These are phyloP conservation scores for Dendrothele bispora DNA, from an alignment of 768 basidiomycete genomes.

Conservation along the genomic window DNA sequence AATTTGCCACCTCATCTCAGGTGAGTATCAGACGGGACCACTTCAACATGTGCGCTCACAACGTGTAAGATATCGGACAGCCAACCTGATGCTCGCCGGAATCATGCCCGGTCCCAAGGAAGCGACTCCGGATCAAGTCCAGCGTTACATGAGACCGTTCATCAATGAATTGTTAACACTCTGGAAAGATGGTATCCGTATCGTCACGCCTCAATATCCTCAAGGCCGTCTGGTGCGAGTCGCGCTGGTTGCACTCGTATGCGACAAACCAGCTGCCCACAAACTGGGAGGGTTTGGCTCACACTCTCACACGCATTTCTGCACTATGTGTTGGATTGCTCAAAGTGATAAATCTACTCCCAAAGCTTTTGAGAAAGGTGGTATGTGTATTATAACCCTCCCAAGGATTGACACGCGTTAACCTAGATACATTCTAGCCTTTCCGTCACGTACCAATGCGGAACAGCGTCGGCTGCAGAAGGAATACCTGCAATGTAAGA, in stretches of 20 bases:
- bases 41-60: background rate
- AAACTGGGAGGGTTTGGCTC: too few species aligned
- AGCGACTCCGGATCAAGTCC: constrained; percentile 16
- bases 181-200: constrained; percentile 18
- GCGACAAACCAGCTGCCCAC: too few species aligned
- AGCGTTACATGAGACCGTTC: constrained; percentile 13
- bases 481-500: background rate
- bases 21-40: constrained; percentile 4
- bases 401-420: too few species aligned
- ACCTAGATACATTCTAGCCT: background rate
- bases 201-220: constrained; percentile 16
- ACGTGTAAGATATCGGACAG: constrained; percentile 17
- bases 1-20: constrained; percentile 15
- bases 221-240: constrained; percentile 19
- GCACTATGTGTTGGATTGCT: background rate
- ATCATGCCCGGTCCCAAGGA: too few species aligned
- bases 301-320: too few species aligned
- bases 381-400: background rate
- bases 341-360: background rate
- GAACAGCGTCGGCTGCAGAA: background rate
- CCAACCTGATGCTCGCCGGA: constrained; percentile 21
- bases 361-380: too few species aligned
- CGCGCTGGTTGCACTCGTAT: too few species aligned
- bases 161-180: constrained; percentile 20
- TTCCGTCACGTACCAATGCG: background rate